Evolutionary conservation across 2,329 filamentous ascomycete species (phyloP).

Genomic region (Apiospora koreana): DNA sequence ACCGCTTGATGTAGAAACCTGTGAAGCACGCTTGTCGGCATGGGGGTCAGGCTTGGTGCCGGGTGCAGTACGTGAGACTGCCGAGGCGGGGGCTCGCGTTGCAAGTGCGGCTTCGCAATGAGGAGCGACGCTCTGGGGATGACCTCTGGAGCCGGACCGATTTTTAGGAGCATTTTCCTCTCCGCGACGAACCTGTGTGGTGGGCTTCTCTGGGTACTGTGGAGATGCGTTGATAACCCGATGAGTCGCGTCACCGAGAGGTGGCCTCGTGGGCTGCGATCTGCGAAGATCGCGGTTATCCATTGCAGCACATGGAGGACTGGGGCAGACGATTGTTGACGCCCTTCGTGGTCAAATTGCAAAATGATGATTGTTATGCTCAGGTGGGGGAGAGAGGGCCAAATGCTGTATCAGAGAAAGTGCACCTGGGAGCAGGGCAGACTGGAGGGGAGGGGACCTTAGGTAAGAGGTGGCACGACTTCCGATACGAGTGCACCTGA

Average conservation of each 20-base stretch:
- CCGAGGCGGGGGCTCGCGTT: slow-evolving; percentile 4
- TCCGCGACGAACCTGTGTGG: slow-evolving; percentile 11
- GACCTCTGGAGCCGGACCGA: slow-evolving; percentile 18
- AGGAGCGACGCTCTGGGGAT: not conserved
- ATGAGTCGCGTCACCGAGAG: slow-evolving; percentile 32
- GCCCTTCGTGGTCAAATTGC: not conserved
- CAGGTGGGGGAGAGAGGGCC: not conserved
- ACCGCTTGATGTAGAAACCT: slow-evolving; percentile 28
- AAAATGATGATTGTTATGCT: not conserved
- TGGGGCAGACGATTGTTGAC: slow-evolving; percentile 12
- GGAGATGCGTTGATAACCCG: slow-evolving; percentile 27
- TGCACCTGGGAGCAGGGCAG: not conserved
- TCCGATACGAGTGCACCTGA: not conserved
- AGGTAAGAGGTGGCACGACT: not conserved
- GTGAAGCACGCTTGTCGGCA: slow-evolving; percentile 26
- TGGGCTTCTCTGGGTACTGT: slow-evolving; percentile 17
- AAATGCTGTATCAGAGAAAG: slow-evolving; percentile 1
- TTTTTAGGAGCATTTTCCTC: slow-evolving; percentile 25
- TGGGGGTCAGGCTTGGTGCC: slow-evolving; percentile 17
- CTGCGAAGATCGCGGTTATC: slow-evolving; percentile 20
- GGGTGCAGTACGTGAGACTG: slow-evolving; percentile 12
- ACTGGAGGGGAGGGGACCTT: slow-evolving; percentile 6
- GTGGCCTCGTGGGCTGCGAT: slow-evolving; percentile 25
- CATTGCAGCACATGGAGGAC: slow-evolving; percentile 21
- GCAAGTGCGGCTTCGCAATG: not conserved